A percentile compares a stretch with the other conserved stretches of the same genome.
phyloP scores from a whole-genome alignment of 2,329 filamentous ascomycete species.

The Exophiala bonariae region DNA sequence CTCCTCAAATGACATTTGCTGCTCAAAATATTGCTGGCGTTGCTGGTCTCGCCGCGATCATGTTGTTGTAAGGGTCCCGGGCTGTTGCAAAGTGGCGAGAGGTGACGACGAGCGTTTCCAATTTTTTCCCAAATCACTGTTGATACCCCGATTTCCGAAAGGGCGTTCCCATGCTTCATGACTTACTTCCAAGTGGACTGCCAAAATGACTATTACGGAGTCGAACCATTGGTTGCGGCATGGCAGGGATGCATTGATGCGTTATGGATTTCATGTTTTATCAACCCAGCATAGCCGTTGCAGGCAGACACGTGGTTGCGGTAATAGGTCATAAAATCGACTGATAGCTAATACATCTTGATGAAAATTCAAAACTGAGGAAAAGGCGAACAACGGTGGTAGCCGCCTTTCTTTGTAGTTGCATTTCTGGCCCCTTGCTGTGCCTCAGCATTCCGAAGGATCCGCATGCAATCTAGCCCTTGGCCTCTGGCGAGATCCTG shows the following conservation, averaged over 20 bases:
- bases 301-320: constrained; percentile 15
- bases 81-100: constrained; percentile 7
- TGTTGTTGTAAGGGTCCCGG: constrained; percentile 37
- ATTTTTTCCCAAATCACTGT: constrained; percentile 25
- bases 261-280: constrained; percentile 18
- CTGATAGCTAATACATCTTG: constrained; percentile 25
- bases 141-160: constrained; percentile 22
- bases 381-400: too few species aligned
- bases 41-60: constrained; percentile 43
- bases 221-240: constrained; percentile 11
- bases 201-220: constrained; percentile 6
- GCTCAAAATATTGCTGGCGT: constrained; percentile 33
- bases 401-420: too few species aligned
- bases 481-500: too few species aligned
- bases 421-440: too few species aligned
- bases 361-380: too few species aligned
- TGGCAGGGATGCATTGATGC: constrained; percentile 13
- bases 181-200: constrained; percentile 5
- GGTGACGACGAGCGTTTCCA: constrained; percentile 12
- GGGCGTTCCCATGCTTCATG: constrained; percentile 15
- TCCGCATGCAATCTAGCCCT: too few species aligned
- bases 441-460: too few species aligned
- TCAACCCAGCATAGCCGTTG: constrained; percentile 14
- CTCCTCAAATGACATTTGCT: constrained; percentile 28
- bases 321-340: constrained; percentile 20